Conservation (phyloP, 2,329 filamentous ascomycete species). For the Curvularia verruculosa region DNA sequence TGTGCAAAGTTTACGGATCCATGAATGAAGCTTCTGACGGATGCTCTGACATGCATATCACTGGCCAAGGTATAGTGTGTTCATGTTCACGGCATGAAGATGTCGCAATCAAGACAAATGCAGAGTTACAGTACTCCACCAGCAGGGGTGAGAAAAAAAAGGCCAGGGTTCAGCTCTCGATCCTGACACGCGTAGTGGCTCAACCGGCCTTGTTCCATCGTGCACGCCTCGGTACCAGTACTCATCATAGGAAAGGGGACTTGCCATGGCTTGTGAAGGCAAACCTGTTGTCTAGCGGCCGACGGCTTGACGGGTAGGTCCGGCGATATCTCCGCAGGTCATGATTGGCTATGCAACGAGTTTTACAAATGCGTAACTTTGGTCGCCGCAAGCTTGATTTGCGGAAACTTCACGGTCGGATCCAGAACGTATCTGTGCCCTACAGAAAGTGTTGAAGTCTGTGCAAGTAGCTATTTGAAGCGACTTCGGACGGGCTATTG, state of each 20-base stretch:
- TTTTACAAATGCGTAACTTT: background rate
- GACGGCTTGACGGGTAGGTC: slow-evolving; percentile 10
- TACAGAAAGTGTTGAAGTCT: background rate
- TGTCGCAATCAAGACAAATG: background rate
- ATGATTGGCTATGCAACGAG: slow-evolving; percentile 18
- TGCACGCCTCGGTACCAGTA: background rate
- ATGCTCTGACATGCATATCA: background rate
- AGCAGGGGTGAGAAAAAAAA: background rate
- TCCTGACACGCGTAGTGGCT: slow-evolving; percentile 7
- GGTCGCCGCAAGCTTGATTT: background rate
- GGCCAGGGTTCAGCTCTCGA: background rate
- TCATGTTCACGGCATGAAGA: background rate
- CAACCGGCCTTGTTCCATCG: slow-evolving; percentile 9
- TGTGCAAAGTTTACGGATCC: slow-evolving; percentile 4
- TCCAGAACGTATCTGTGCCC: background rate
- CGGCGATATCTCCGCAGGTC: slow-evolving; percentile 23
- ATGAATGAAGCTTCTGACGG: background rate
- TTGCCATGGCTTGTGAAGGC: background rate
- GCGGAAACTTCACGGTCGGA: background rate
- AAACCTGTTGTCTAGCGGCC: background rate
- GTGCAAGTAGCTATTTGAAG: background rate
- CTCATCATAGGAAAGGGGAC: slow-evolving; percentile 6
- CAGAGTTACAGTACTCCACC: background rate
- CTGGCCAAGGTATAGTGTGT: background rate
- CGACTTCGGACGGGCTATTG: no score